Evolutionary conservation across 768 basidiomycete species (phyloP).

Genomic region (Suillus occidentalis): DNA sequence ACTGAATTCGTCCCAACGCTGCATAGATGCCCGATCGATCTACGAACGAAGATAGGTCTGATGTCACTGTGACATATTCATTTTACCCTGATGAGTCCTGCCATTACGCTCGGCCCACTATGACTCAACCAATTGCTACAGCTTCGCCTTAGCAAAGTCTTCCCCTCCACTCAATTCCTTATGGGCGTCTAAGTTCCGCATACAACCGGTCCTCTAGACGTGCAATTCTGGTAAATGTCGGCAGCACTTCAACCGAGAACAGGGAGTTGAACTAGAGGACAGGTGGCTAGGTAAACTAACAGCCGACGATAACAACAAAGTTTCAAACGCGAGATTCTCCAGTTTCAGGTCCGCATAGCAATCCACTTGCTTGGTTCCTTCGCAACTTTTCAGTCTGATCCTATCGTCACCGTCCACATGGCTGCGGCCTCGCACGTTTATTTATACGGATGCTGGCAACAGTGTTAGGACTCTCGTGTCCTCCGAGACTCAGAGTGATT

Average conservation of each 20-base stretch:
- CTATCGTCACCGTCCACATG: neutral
- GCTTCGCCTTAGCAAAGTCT: no score
- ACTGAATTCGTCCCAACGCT: neutral
- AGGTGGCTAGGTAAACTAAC: neutral
- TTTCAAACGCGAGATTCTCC: neutral
- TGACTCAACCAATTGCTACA: no score
- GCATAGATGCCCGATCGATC: neutral
- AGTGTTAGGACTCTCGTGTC: neutral
- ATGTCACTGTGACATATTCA: neutral
- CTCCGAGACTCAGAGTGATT: neutral
- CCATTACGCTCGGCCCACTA: neutral
- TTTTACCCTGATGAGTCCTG: neutral
- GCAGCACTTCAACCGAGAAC: neutral
- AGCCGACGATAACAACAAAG: neutral
- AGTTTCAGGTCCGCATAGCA: neutral
- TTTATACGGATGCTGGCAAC: neutral
- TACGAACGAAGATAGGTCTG: neutral
- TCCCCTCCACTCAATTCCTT: no score
- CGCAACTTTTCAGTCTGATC: neutral
- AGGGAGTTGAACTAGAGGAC: neutral
- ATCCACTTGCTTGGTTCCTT: neutral
- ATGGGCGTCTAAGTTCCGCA: neutral
- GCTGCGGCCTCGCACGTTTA: neutral
- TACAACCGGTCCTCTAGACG: neutral
- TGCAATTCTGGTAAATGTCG: neutral